Base-by-base conservation (phyloP, 257 asterid genomes). In the Ocimum tenuiflorum region DNA sequence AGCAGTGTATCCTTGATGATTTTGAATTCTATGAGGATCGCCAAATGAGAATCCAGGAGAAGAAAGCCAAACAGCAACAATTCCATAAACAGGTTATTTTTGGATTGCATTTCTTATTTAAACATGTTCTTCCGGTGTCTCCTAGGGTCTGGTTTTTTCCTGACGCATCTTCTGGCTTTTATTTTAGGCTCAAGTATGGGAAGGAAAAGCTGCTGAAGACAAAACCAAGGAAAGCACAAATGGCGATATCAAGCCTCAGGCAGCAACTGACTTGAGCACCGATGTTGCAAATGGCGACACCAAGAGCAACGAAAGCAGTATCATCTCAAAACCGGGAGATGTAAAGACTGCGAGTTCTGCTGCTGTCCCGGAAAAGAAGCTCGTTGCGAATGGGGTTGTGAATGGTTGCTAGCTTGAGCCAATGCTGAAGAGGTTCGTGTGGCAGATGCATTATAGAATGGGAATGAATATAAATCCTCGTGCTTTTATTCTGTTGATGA, bases 21-120 rank as follows among this genome's bases (percentile, higher is more conserved):
- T 88, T 88, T 68, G 91, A 84, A 10, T 86, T 88, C 72, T 88
- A 88, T 12, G 91, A 84, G 75, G 91, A 82, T 13, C 80, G 91
- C 19, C 85, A 88, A 74, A 88, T 75, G 70, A 78, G 61, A 68
- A 85, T 85, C 12, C 85, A 74, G 47, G 91, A 82, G 53, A 85
- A 73, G 69, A 82, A 85, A 62, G 73, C 79, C 69, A 84, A 80
- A 77, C 80, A 74, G 13, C 90, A 71, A 60, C 74, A 66, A 60
- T 73, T 51, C 43, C 81, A 73, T 14, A 86, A 76, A 48, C 79
- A 78, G 76, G 88, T 80, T 23, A 4, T 9, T 41, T 50, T 1
- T 5, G 11, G 31, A 50, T 27, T 3, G 4, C 45, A 12, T 14
- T 33, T 41, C 15, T 14, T 1, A 0, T 53, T 9, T 3, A 36